A percentile compares a stretch with the other conserved stretches of the same genome.
Conservation (phyloP, 202 grass and related monocot genomes). For the Schoenoplectus tabernaemontani region DNA sequence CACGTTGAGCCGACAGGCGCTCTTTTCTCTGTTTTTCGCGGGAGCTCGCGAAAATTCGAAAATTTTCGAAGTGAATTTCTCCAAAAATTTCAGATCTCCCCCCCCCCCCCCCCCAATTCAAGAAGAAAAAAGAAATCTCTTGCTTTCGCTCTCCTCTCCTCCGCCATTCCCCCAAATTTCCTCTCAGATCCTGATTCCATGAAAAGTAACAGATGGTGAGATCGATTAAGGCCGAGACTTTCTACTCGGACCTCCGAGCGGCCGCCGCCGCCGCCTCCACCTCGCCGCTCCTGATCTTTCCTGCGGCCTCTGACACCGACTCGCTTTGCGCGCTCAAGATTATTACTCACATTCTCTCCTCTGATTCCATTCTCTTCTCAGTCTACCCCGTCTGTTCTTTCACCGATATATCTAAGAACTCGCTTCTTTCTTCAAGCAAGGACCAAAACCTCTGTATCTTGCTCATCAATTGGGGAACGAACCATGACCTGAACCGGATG, state of each 20-base stretch:
- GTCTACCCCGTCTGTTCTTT: conserved; percentile 69
- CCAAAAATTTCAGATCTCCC: conserved; percentile 17
- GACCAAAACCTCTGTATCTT: conserved; percentile 39
- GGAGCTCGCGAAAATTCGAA: conserved; percentile 22
- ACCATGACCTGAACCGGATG: conserved; percentile 44
- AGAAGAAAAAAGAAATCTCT: background rate
- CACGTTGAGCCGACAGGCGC: background rate
- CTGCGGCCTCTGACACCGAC: conserved; percentile 72
- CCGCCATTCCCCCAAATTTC: background rate
- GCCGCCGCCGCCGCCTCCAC: conserved; percentile 17
- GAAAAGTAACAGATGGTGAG: background rate
- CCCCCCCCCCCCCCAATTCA: background rate
- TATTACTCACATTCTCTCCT: conserved; percentile 59
- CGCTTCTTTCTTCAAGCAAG: conserved; percentile 23
- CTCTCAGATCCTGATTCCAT: conserved; percentile 11
- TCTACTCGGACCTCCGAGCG: conserved; percentile 53
- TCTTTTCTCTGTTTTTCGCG: background rate
- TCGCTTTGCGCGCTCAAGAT: conserved; percentile 71
- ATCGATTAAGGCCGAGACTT: conserved; percentile 13
- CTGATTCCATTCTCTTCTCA: conserved; percentile 80
- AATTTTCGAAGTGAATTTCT: background rate
- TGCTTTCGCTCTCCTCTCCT: background rate
- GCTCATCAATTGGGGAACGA: conserved; percentile 82
- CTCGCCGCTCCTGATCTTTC: conserved; percentile 79
- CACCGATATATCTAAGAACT: conserved; percentile 22